Conservation (phyloP, 371 early-diverging fungal species). For the Mortierella sp. region DNA sequence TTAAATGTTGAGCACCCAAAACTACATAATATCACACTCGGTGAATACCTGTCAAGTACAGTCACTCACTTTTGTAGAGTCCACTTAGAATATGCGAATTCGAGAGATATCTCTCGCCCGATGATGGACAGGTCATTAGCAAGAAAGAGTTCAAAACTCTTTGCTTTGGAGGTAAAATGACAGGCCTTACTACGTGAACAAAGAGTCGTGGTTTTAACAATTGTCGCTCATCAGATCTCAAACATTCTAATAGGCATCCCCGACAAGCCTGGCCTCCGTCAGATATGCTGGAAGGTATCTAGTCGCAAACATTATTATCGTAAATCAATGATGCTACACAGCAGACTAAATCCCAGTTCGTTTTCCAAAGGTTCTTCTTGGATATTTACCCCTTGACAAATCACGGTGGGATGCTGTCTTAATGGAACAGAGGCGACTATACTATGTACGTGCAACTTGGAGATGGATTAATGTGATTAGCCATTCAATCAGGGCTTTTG, state of each 20-base stretch:
- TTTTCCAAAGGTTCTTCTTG: conserved; percentile 64
- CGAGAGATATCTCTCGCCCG: conserved; percentile 26
- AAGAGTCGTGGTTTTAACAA: background rate
- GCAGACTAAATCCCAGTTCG: background rate
- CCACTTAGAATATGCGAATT: conserved; percentile 32
- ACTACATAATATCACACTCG: background rate
- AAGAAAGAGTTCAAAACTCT: conserved; percentile 34
- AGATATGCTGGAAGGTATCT: conserved; percentile 77
- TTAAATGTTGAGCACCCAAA: background rate
- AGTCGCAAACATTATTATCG: background rate
- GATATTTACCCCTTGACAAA: conserved; percentile 83
- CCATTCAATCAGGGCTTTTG: too few species aligned
- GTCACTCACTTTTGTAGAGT: background rate
- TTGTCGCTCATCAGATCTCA: background rate
- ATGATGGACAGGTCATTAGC: conserved; percentile 19
- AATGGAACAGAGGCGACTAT: conserved; percentile 65
- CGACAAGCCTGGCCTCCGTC: conserved; percentile 76
- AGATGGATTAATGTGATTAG: background rate
- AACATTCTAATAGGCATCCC: conserved; percentile 70
- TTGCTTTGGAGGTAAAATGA: conserved; percentile 44
- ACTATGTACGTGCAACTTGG: conserved; percentile 66
- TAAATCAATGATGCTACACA: background rate
- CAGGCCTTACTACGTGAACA: background rate
- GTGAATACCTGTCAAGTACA: too few species aligned
- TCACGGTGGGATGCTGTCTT: conserved; percentile 72